phyloP scores from a whole-genome alignment of 257 asterid species.

The Pogostemon cablin region DNA sequence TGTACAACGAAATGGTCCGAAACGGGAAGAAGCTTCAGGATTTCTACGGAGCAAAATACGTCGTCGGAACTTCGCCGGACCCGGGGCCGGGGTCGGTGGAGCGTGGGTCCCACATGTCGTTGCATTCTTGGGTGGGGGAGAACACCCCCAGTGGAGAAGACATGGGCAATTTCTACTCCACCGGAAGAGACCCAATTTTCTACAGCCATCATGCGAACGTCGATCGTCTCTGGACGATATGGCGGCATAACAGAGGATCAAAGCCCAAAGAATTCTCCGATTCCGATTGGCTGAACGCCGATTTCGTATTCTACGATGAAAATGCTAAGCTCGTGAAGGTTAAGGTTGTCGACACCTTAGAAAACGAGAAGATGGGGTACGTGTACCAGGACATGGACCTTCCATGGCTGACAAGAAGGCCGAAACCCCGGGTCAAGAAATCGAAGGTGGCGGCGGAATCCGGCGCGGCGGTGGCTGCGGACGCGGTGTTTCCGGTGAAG shows the following conservation, averaged over 20 bases:
- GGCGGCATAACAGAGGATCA: slow-evolving; percentile 40
- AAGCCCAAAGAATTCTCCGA: slow-evolving; percentile 37
- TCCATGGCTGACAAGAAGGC: slow-evolving; percentile 47
- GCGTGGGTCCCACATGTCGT: slow-evolving; percentile 44
- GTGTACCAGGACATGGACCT: slow-evolving; percentile 40
- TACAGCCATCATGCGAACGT: slow-evolving; percentile 48
- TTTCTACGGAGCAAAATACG: slow-evolving; percentile 44
- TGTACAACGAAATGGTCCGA: slow-evolving; percentile 51
- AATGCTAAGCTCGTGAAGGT: slow-evolving; percentile 47
- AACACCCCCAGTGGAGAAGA: slow-evolving; percentile 41
- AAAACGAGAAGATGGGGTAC: slow-evolving; percentile 43
- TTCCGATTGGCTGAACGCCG: slow-evolving; percentile 44
- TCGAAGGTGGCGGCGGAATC: slow-evolving; percentile 32
- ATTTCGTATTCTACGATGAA: slow-evolving; percentile 49
- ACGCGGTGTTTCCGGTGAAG: slow-evolving; percentile 39
- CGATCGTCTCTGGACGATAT: slow-evolving; percentile 53
- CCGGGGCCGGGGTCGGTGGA: slow-evolving; percentile 51
- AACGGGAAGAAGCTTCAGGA: slow-evolving; percentile 35
- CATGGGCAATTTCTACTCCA: slow-evolving; percentile 55
- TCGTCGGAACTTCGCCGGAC: slow-evolving; percentile 36
- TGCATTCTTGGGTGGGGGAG: slow-evolving; percentile 50
- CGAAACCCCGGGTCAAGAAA: slow-evolving; percentile 36
- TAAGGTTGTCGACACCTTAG: slow-evolving; percentile 36
- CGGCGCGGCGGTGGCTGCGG: slow-evolving; percentile 13
- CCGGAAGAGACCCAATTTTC: slow-evolving; percentile 44